Percentiles rank a stretch among this genome's conserved stretches.
Evolutionary conservation across 176 grass and related monocot genomes (phyloP).

Genomic region (Carex littledalei): DNA sequence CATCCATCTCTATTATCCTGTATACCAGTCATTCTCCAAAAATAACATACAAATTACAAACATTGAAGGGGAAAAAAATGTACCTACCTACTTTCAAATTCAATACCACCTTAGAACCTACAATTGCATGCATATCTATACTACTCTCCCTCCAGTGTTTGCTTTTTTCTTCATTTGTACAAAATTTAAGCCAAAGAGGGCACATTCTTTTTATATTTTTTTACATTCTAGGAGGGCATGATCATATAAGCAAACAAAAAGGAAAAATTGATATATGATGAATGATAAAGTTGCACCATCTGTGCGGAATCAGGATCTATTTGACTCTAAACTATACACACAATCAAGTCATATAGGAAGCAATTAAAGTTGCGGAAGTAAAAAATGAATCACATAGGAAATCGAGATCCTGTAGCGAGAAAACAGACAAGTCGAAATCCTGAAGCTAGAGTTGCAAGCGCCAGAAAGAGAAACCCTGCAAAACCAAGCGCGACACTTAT

Average conservation of each 20-base stretch:
- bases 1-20: background rate
- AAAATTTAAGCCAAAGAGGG: background rate
- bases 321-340: background rate
- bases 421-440: constrained; percentile 56
- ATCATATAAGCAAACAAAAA: background rate
- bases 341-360: background rate
- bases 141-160: background rate
- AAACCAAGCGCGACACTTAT: constrained; percentile 57
- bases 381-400: constrained; percentile 1
- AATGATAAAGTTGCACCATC: background rate
- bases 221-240: background rate
- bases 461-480: constrained; percentile 53
- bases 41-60: background rate
- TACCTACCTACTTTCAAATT: background rate
- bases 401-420: constrained; percentile 52
- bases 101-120: background rate
- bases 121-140: background rate
- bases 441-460: constrained; percentile 52
- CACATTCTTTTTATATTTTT: background rate
- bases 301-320: background rate
- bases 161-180: background rate
- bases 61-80: background rate
- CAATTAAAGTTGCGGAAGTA: background rate
- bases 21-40: background rate
- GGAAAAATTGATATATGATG: background rate